Evolutionary conservation across 106 monocot species (phyloP), one percentile per base, ranked within the genome.

Genomic region (Platanthera guangdongensis): DNA sequence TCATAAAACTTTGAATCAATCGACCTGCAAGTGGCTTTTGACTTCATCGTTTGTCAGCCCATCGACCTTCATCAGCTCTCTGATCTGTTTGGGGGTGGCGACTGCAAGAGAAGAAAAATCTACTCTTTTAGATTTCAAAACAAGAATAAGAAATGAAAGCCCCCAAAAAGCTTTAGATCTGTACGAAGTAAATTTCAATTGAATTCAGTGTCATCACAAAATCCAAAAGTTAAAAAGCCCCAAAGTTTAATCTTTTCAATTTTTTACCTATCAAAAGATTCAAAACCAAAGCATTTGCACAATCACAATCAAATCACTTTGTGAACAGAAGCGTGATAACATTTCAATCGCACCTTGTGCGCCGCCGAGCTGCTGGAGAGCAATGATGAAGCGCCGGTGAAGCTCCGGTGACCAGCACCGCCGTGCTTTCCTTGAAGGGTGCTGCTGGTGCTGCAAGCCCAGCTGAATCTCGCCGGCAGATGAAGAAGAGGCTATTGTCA

Each of bases 391-490:
- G 25, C 85, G 86, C 6, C 92, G 89, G 76, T 99, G 97, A n/a
- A 99, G 89, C 83, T 94, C 97, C 72, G 86, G 87, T 12, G 97
- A 99, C 97, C 97, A 99, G 85, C 93, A 90, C n/a, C 97, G 82
- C 77, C 97, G 75, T 7, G 86, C 87, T 84, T 99, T 99, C 77
- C 91, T 72, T 4, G 65, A 79, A 69, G 85, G 83, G 75, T 80
- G 82, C 50, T 79, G 80, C 39, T 77, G 53, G 21, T 46, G 80
- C 65, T 54, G 63, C 46, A 74, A 49, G 51, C 72, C 46, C 47
- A 72, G 25, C 14, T 77, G 76, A 30, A 50, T 12, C 78, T 53
- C 70, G 1, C 47, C 32, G 18, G 39, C 28, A 9, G 52, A 9
- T 14, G 73, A 25, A 18, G 47, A 32, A 25, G 74, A 60, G 54